These are phyloP conservation scores for Sugiyamaella pinicola DNA, from an alignment of 1,139 yeast genomes.

Conservation along the genomic window DNA sequence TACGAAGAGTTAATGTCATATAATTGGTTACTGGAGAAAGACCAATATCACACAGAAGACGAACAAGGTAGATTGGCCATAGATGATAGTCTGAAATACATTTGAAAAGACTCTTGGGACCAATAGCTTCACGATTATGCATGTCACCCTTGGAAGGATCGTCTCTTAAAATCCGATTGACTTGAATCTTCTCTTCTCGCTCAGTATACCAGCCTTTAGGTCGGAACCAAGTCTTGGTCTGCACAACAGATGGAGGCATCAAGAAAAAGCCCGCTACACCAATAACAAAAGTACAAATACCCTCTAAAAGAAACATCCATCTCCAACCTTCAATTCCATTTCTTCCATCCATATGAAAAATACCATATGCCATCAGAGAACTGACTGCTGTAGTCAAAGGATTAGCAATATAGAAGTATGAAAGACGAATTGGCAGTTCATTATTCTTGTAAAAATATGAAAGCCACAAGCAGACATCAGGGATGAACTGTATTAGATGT, in stretches of 20 bases:
- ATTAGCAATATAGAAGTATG: conserved; percentile 49
- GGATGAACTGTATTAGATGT: conserved; percentile 50
- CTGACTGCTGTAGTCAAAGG: conserved; percentile 37
- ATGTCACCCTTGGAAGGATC: conserved; percentile 72
- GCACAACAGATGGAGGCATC: conserved; percentile 66
- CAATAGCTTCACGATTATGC: conserved; percentile 62
- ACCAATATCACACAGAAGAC: conserved; percentile 53
- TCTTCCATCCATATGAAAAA: conserved; percentile 48
- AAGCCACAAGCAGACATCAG: conserved; percentile 54
- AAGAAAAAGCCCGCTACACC: conserved; percentile 49
- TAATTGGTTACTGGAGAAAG: conserved; percentile 49
- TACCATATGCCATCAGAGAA: conserved; percentile 50
- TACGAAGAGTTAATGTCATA: conserved; percentile 53
- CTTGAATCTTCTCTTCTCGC: conserved; percentile 62
- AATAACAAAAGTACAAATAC: conserved; percentile 55
- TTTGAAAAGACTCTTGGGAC: conserved; percentile 45
- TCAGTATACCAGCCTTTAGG: conserved; percentile 64
- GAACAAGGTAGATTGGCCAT: conserved; percentile 60
- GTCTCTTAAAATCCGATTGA: conserved; percentile 64
- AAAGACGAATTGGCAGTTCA: conserved; percentile 51
- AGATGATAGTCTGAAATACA: conserved; percentile 57
- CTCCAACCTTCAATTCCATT: conserved; percentile 56
- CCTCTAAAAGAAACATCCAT: conserved; percentile 69
- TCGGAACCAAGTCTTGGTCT: conserved; percentile 52
- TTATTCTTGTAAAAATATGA: conserved; percentile 53